These are phyloP conservation scores for Aspergillus conjunctus DNA, from an alignment of 495 filamentous ascomycete genomes.

Conservation along the genomic window DNA sequence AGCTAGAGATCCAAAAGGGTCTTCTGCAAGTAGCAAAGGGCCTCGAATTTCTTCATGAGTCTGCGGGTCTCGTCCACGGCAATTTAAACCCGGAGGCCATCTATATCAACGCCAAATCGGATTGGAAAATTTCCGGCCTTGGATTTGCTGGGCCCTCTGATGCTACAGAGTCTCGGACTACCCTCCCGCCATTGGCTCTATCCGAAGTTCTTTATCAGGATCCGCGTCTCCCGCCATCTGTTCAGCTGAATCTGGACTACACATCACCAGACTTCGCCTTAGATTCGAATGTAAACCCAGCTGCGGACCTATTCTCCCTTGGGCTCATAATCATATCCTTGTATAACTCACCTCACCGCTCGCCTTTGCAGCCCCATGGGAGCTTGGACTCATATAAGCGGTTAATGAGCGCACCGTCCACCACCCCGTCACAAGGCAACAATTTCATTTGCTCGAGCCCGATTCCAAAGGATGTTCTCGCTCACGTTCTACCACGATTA, in stretches of 20 bases:
- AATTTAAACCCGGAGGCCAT: constrained; percentile 97
- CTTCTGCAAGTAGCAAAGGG: constrained; percentile 91
- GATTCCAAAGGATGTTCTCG: constrained; percentile 75
- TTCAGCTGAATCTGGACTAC: constrained; percentile 91
- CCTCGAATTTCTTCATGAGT: constrained; percentile 94
- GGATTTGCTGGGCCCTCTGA: constrained; percentile 82
- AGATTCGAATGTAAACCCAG: constrained; percentile 76
- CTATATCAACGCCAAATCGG: constrained; percentile 92
- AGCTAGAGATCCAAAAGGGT: constrained; percentile 96
- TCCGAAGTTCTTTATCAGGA: constrained; percentile 84
- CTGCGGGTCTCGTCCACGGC: constrained; percentile 87
- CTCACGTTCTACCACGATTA: constrained; percentile 74
- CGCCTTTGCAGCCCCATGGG: constrained; percentile 78
- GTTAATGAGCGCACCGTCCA: constrained; percentile 71
- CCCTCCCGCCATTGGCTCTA: constrained; percentile 73
- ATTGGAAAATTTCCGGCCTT: constrained; percentile 96
- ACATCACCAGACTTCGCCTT: constrained; percentile 91
- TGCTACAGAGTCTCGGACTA: constrained; percentile 65
- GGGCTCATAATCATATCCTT: constrained; percentile 86
- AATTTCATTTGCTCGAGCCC: constrained; percentile 79
- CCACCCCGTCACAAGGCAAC: constrained; percentile 74
- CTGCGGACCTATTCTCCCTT: constrained; percentile 90
- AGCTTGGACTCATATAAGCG: constrained; percentile 81
- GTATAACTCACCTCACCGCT: constrained; percentile 89
- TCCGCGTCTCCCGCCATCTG: constrained; percentile 75